phyloP scores from a whole-genome alignment of 768 basidiomycete genomes.

The Russula abietina region DNA sequence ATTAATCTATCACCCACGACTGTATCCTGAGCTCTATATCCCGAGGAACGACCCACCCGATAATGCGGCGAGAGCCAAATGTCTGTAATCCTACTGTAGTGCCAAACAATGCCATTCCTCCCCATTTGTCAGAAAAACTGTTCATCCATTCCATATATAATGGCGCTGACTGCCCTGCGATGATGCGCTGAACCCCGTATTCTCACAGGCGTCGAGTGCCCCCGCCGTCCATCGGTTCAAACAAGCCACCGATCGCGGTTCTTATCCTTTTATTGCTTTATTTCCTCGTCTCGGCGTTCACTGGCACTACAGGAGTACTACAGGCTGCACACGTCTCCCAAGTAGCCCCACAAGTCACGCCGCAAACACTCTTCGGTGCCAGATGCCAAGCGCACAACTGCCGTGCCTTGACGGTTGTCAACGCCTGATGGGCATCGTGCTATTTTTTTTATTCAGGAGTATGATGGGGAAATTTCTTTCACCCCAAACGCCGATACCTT shows the following conservation, averaged over 20 bases:
- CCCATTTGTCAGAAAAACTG: not conserved
- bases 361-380: not conserved
- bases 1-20: not conserved
- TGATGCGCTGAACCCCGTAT: not conserved
- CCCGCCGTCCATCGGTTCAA: not conserved
- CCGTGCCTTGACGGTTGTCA: conserved; percentile 1
- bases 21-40: not conserved
- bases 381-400: not conserved
- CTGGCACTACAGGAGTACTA: too few relatives aligned
- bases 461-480: not conserved
- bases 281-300: not conserved
- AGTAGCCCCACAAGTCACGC: not conserved
- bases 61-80: not conserved
- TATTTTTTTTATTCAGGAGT: not conserved
- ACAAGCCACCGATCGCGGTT: not conserved
- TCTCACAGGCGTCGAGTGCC: not conserved
- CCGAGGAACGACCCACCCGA: not conserved
- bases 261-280: not conserved
- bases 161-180: not conserved
- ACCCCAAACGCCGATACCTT: not conserved
- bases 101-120: not conserved
- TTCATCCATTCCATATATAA: not conserved
- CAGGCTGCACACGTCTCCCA: not conserved
- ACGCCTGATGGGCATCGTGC: conserved; percentile 9
- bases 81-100: not conserved